Evolutionary conservation across 2,329 filamentous ascomycete genomes (phyloP), one percentile per base, ranked within the genome.

Genomic region (Cytospora piceicola): DNA sequence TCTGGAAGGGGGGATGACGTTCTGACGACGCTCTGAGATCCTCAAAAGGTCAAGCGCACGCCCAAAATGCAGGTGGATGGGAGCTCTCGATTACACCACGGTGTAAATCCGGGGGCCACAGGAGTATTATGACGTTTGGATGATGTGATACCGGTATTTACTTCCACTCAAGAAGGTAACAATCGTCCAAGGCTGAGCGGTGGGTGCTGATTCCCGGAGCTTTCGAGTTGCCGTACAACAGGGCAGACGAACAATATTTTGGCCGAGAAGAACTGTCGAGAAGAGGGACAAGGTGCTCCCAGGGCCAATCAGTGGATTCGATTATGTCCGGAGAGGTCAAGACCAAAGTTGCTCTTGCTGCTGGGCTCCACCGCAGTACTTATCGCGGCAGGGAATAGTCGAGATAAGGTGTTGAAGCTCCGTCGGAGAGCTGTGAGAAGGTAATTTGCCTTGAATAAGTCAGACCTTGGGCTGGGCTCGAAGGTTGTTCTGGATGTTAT

Each of bases 21-120:
- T 55, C n/a, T 55, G 32, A 20, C 27, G 53, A 55, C 53, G 53
- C 32, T 4, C 15, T 55, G 53, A 32, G 27, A 30, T 55, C 53
- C 22, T 32, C 27, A 32, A 30, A 55, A 22, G 32, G 53, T 20
- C 53, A 55, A 32, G 53, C 27, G 53, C 52, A 66, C 60, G 62
- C n/a, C 46, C 46, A 49, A 5, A 49, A 49, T 49, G 46, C 46
- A 49, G 46, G 46, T 49, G n/a, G 20, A 49, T 24, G n/a, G n/a
- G n/a, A 49, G 46, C 46, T 22, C 46, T 49, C 0, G 46, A 22
- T n/a, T 49, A 49, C 46, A 49, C 46, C 46, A 24, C 46, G 46
- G n/a, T 49, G 46, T 24, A 24, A 49, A 49, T 22, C 46, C 46
- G 2, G 46, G 46, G 46, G n/a, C 46, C 46, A 42, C 39, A 49